Conservation (phyloP, 371 early-diverging fungal species). For the Blastocladiella emersonii region DNA sequence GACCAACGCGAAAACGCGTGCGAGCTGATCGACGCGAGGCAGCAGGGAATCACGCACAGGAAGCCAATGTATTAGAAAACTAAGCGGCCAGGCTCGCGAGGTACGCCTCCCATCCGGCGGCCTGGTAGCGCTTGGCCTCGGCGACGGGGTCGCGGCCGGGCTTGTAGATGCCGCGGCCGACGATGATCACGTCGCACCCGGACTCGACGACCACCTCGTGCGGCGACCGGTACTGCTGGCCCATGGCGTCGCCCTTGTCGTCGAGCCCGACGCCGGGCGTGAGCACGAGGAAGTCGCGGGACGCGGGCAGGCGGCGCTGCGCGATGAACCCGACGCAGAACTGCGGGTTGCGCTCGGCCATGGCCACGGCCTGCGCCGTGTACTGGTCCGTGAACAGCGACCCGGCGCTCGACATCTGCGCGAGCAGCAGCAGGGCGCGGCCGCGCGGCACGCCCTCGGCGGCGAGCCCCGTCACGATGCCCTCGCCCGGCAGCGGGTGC, state of each 20-base stretch:
- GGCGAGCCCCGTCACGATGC: constrained; percentile 77
- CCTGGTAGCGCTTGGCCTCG: constrained; percentile 68
- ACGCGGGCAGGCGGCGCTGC: constrained; percentile 45
- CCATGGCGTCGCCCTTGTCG: constrained; percentile 66
- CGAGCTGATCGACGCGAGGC: no score
- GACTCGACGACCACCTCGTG: constrained; percentile 64
- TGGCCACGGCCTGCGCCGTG: constrained; percentile 65
- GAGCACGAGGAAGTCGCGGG: constrained; percentile 78
- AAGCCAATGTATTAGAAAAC: no score
- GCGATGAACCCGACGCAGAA: constrained; percentile 93
- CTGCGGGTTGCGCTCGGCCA: constrained; percentile 71
- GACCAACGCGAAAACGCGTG: no score
- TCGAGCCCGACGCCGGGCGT: constrained; percentile 87
- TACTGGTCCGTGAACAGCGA: constrained; percentile 66
- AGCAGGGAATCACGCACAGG: no score
- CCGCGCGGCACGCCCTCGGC: constrained; percentile 68
- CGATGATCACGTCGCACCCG: constrained; percentile 89
- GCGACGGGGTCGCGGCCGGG: constrained; percentile 47
- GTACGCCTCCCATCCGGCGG: constrained; percentile 92
- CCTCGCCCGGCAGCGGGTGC: constrained; percentile 88
- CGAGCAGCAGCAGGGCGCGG: constrained; percentile 72
- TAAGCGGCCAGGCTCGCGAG: constrained; percentile 13
- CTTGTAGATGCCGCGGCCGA: constrained; percentile 90
- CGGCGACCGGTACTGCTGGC: constrained; percentile 90
- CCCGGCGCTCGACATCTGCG: constrained; percentile 93